Evolutionary conservation across 2,329 filamentous ascomycete species (phyloP), one percentile per base, ranked within the genome.

Genomic region (Phaeosphaeriaceae sp.): DNA sequence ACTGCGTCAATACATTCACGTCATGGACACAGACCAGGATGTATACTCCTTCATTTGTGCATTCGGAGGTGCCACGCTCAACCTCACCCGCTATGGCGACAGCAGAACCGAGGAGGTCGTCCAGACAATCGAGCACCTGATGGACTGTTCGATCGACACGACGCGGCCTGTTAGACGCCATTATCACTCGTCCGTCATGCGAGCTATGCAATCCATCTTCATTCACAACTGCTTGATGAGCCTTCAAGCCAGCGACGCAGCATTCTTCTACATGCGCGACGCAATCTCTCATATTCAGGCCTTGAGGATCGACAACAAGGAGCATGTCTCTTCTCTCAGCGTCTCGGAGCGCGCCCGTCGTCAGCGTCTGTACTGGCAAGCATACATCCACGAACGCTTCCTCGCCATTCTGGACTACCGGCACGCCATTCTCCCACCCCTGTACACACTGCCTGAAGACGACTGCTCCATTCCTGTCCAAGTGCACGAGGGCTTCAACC

Each of bases 341-440:
- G 65, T 67, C 3, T 63, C 76, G 2, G 80, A 83, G 52, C 70
- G 78, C 22, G 76, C 79, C 22, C 73, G 77, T 49, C 69, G 81
- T 49, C 82, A 85, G 60, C 77, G 84, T 2, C 69, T 85, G 1
- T 86, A 86, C 67, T 86, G 84, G 84, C 80, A 85, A 60, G 80
- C 80, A 13, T 86, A 83, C 62, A 83, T 86, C 31, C 84, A 86
- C 58, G 85, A 86, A 66, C 80, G 85, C 17, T 86, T 86, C 65
- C 66, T 84, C n/a, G 81, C 82, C 33, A 81, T 86, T 24, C 74
- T 83, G 3, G 80, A 84, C 41, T 83, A 83, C 45, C 80, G 80
- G 5, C 76, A 72, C n/a, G 74, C 77, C 4, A 77, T 78, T 10
- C 65, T 82, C n/a, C 74, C 72, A 6, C 76, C 78, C 13, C 71